Percentiles rank a stretch among this genome's conserved stretches.
Evolutionary conservation across 306 rosid species (phyloP).

Genomic region (Castanea mollissima): DNA sequence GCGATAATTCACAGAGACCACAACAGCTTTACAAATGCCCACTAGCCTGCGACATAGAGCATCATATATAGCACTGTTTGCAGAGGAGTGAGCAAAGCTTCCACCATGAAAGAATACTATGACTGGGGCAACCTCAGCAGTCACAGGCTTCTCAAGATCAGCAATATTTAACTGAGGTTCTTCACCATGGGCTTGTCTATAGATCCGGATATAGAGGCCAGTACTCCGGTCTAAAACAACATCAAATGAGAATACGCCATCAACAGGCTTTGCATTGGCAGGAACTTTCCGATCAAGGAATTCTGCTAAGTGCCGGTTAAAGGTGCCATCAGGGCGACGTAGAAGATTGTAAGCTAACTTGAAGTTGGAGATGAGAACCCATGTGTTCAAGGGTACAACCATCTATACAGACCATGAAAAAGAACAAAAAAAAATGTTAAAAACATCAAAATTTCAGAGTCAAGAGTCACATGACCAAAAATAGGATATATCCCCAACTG

Average conservation of each 20-base stretch:
- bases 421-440: neutral
- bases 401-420: constrained; percentile 41
- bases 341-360: constrained; percentile 95
- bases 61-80: constrained; percentile 89
- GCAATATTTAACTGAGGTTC: constrained; percentile 35
- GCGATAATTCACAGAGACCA: constrained; percentile 82
- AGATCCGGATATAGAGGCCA: constrained; percentile 63
- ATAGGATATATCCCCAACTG: neutral
- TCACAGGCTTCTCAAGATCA: constrained; percentile 73
- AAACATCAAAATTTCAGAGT: neutral
- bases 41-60: constrained; percentile 82
- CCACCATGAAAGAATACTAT: constrained; percentile 95
- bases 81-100: constrained; percentile 94
- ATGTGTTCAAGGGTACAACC: constrained; percentile 96
- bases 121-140: constrained; percentile 65
- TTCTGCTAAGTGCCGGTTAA: constrained; percentile 95
- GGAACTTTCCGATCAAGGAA: constrained; percentile 84
- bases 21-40: constrained; percentile 79
- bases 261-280: constrained; percentile 69
- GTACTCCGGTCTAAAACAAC: constrained; percentile 69
- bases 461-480: neutral
- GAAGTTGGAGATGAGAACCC: constrained; percentile 97
- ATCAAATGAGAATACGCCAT: constrained; percentile 84
- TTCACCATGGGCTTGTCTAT: constrained; percentile 63
- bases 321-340: constrained; percentile 95